Conservation (phyloP, 495 filamentous ascomycete species). For the Achaetomiella virescens region DNA sequence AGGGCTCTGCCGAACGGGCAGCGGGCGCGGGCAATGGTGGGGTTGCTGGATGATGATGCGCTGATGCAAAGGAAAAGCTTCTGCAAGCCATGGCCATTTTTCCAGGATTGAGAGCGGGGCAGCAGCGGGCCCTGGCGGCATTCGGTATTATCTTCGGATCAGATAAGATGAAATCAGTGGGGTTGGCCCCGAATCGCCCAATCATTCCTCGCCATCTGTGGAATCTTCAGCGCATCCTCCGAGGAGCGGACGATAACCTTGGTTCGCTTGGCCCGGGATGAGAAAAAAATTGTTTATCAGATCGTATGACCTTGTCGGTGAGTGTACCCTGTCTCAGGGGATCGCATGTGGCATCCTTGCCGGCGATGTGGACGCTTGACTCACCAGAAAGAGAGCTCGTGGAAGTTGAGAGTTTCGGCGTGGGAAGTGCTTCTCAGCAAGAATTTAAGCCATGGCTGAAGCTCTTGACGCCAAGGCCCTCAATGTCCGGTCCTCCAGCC, state of each 20-base stretch:
- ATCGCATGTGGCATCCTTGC: background rate
- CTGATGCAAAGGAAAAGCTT: constrained; percentile 8
- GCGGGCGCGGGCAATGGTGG: constrained; percentile 4
- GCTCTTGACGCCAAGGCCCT: no score
- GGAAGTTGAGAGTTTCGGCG: no score
- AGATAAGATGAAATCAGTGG: constrained; percentile 41
- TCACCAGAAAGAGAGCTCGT: background rate
- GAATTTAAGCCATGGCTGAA: no score
- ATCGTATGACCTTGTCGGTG: constrained; percentile 24
- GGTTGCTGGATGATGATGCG: constrained; percentile 13
- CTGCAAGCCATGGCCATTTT: constrained; percentile 16
- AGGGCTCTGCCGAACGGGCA: background rate
- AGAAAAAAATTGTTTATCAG: constrained; percentile 28
- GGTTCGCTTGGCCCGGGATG: background rate
- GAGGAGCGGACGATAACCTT: constrained; percentile 11
- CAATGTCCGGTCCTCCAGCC: no score
- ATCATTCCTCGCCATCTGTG: background rate
- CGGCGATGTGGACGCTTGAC: no score
- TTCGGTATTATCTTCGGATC: constrained; percentile 48
- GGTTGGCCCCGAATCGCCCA: background rate
- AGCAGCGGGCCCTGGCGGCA: constrained; percentile 24
- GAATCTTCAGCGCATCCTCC: constrained; percentile 15
- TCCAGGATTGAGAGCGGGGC: constrained; percentile 12
- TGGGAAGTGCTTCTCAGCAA: no score
- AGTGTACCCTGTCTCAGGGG: background rate